Conservation (phyloP, 139 green algal species). For the Spirogloea muscicola region DNA sequence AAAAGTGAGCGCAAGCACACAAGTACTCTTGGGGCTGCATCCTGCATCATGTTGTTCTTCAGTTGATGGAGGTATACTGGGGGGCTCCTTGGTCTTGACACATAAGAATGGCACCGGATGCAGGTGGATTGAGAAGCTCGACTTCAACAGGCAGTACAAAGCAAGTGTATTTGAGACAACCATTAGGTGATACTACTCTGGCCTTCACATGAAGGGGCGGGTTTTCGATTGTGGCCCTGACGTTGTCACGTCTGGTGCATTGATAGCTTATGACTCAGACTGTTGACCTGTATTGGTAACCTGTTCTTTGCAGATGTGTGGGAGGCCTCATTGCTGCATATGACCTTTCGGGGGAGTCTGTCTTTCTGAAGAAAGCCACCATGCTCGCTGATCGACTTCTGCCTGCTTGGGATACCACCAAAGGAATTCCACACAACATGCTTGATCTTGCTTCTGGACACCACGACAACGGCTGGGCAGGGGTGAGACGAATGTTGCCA, state of each 20-base stretch:
- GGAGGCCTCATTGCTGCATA: slow-evolving; percentile 62
- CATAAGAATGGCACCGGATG: too few relatives aligned
- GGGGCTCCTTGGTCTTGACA: too few relatives aligned
- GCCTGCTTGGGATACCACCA: slow-evolving; percentile 70
- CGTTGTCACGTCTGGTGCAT: background rate
- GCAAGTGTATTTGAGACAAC: slow-evolving; percentile 64
- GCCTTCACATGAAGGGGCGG: background rate
- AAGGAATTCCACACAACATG: too few relatives aligned
- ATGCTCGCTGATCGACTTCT: slow-evolving; percentile 60
- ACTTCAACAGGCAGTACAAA: slow-evolving; percentile 52
- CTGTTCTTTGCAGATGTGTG: slow-evolving; percentile 28
- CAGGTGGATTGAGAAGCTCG: slow-evolving; percentile 58
- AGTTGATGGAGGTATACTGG: too few relatives aligned
- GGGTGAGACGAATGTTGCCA: too few relatives aligned
- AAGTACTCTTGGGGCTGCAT: too few relatives aligned
- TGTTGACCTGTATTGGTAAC: background rate
- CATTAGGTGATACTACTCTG: slow-evolving; percentile 50
- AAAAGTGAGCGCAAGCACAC: too few relatives aligned
- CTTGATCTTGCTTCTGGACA: too few relatives aligned
- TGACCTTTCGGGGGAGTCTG: slow-evolving; percentile 60
- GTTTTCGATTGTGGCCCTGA: background rate
- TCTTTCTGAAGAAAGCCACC: slow-evolving; percentile 47
- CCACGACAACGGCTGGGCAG: too few relatives aligned
- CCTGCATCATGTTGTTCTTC: too few relatives aligned
- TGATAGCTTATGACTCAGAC: background rate